Evolutionary conservation across 306 rosid species (phyloP).

Genomic region (Cucurbita moschata): DNA sequence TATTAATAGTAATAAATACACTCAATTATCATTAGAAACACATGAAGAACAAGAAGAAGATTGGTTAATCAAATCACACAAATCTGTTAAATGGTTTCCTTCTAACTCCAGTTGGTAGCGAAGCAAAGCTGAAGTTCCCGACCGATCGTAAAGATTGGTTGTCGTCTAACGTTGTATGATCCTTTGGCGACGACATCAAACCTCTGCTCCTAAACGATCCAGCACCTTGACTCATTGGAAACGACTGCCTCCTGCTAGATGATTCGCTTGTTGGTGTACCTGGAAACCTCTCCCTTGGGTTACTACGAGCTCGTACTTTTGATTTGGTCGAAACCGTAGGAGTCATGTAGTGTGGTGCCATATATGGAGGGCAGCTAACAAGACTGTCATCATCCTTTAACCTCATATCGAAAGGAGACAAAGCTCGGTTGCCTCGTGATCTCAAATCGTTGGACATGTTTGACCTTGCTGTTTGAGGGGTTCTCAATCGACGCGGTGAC

Average conservation of each 20-base stretch:
- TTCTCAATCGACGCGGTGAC: not conserved
- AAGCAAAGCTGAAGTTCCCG: slow-evolving; percentile 64
- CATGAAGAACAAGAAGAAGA: not conserved
- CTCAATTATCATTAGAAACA: not conserved
- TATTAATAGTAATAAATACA: not conserved
- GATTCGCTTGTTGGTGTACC: slow-evolving; percentile 56
- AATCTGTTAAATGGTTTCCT: slow-evolving; percentile 96
- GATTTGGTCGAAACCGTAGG: slow-evolving; percentile 74
- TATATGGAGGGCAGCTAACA: slow-evolving; percentile 85
- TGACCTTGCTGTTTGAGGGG: slow-evolving; percentile 36
- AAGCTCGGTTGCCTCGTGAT: slow-evolving; percentile 30
- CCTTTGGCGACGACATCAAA: slow-evolving; percentile 40
- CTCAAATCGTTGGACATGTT: slow-evolving; percentile 30
- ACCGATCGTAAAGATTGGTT: slow-evolving; percentile 48
- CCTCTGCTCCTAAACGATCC: slow-evolving; percentile 73
- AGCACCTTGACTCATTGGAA: slow-evolving; percentile 62
- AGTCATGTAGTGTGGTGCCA: slow-evolving; percentile 78
- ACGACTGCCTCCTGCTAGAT: slow-evolving; percentile 66
- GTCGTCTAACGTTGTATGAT: slow-evolving; percentile 37
- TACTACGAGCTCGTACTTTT: slow-evolving; percentile 55
- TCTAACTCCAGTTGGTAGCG: slow-evolving; percentile 59
- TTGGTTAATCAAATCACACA: slow-evolving; percentile 47
- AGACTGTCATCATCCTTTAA: slow-evolving; percentile 79
- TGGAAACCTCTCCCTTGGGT: slow-evolving; percentile 60
- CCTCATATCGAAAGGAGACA: slow-evolving; percentile 50